Base-by-base conservation (phyloP, 345 rosid genomes). In the Physaria fendleri region DNA sequence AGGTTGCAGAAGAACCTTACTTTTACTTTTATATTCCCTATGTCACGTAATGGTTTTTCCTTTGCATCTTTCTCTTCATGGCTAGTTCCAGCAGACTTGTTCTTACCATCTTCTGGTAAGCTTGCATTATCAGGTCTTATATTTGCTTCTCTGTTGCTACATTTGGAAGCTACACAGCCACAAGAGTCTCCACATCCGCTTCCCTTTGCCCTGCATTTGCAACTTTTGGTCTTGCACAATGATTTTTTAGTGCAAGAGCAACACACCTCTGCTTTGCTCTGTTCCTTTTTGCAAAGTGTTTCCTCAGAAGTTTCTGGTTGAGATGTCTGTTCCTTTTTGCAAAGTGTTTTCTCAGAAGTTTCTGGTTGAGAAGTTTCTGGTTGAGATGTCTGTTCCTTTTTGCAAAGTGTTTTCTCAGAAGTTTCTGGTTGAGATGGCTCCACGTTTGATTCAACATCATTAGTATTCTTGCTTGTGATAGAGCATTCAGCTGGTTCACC, bases 221-320 rank as follows among this genome's bases (percentile, higher is more conserved):
- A 92, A 68, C 81, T 85, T 10, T 57, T 69, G 18, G 95, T 88
- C 79, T 85, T 92, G 72, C 98, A 92, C 54, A 65, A 63, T 14
- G 97, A 92, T 55, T 60, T 75, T 65, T 56, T 86, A 61, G 88
- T 80, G 53, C 97, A 92, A 5, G 90, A 80, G 79, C 98, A 86
- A 65, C 98, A 92, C 16, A 55, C 70, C 13, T 57, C 72, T 6
- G 75, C 59, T 56, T 39, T 68, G 37, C 40, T 63, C 68, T 67
- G 40, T 45, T 57, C 71, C 2, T 6, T 56, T 29, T 71, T 56
- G 32, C 71, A 71, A 8, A 35, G 37, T 8, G 12, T 40, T 64
- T 54, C 74, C 17, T 68, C 81, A 24, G 81, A 76, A 51, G 22
- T 53, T 56, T 82, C 83, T 1, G n/a, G n/a, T n/a, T n/a, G n/a